Conservation (phyloP, 2,329 filamentous ascomycete genomes). For the Colletotrichum sp. region DNA sequence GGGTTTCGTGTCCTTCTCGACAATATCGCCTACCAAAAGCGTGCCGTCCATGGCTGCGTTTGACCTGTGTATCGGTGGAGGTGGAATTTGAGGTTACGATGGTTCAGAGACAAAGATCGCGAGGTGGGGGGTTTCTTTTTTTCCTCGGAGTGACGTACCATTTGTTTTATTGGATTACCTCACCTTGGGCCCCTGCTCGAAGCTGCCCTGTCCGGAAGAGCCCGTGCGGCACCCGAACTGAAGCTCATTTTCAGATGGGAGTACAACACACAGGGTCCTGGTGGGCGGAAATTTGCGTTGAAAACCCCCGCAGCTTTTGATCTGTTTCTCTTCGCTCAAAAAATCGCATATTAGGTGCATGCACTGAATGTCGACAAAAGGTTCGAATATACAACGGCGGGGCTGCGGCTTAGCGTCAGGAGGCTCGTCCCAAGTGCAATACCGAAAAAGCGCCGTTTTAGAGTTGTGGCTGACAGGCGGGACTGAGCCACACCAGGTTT, state of each 20-base stretch:
- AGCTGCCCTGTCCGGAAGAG: constrained; percentile 8
- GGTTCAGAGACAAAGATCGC: not conserved
- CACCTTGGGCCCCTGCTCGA: constrained; percentile 6
- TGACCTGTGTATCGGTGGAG: not conserved
- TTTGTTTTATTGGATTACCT: constrained; percentile 4
- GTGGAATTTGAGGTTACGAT: not conserved
- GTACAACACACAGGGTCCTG: not conserved
- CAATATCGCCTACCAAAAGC: constrained; percentile 75
- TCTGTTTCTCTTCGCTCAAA: not conserved
- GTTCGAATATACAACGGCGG: not conserved
- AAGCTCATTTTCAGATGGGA: constrained; percentile 15
- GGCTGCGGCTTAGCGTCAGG: not conserved
- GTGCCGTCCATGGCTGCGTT: constrained; percentile 34
- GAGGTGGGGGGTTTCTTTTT: not conserved
- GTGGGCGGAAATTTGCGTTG: not conserved
- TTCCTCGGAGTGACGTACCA: not conserved
- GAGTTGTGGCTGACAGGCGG: constrained; percentile 20
- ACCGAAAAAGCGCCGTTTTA: constrained; percentile 18
- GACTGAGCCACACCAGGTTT: constrained; percentile 15
- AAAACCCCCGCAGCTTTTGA: not conserved
- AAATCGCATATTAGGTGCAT: not conserved
- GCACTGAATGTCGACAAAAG: not conserved
- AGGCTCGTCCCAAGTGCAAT: not conserved
- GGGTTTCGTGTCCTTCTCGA: constrained; percentile 70
- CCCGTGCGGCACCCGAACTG: constrained; percentile 13